These are phyloP conservation scores for Casuarina glauca DNA, from an alignment of 306 rosid species.

Conservation along the genomic window DNA sequence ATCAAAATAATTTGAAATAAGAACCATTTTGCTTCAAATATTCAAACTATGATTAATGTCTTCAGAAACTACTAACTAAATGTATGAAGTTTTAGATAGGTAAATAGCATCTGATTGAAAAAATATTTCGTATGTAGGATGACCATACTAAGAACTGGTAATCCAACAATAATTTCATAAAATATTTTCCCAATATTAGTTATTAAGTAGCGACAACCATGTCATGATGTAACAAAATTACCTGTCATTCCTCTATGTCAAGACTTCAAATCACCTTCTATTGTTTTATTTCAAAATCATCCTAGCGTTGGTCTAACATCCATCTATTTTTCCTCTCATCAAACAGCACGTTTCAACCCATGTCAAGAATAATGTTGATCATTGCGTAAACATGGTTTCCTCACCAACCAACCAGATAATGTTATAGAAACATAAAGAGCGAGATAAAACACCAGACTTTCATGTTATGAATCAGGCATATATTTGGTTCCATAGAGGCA, in stretches of 20 bases:
- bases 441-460: background rate
- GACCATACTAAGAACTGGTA: too few species aligned
- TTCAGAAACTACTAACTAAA: too few species aligned
- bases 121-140: too few species aligned
- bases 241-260: background rate
- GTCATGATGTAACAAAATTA: background rate
- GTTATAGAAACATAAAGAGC: background rate
- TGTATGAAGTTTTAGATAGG: too few species aligned
- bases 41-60: too few species aligned
- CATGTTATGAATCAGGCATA: too few species aligned
- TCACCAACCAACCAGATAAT: background rate
- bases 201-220: background rate
- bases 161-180: too few species aligned
- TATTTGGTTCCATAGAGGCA: too few species aligned
- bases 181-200: too few species aligned
- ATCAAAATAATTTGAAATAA: too few species aligned
- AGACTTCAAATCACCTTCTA: background rate
- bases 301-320: background rate
- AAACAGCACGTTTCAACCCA: background rate
- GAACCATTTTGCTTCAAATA: too few species aligned
- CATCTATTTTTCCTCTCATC: background rate
- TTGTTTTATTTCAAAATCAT: background rate
- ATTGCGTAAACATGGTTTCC: background rate
- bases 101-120: too few species aligned
- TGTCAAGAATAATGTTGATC: background rate